Evolutionary conservation across 2,329 filamentous ascomycete species (phyloP).

Genomic region (Fusarium bulbicola): DNA sequence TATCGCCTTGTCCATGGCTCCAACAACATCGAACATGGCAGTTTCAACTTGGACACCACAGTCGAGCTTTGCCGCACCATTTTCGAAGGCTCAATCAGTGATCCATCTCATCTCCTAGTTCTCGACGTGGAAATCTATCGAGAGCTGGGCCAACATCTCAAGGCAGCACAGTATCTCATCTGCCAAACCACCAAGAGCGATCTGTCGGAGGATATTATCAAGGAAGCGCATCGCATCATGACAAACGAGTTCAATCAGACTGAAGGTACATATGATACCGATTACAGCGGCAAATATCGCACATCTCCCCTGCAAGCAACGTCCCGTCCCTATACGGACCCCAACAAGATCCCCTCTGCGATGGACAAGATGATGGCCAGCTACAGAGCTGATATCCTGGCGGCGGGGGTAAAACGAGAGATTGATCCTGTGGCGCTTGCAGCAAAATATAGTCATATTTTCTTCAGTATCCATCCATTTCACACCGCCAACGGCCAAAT

Average conservation of each 20-base stretch:
- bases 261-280: not conserved
- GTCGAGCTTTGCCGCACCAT: not conserved
- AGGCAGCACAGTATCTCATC: slow-evolving; percentile 24
- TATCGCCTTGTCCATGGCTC: slow-evolving; percentile 8
- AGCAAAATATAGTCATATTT: slow-evolving; percentile 42
- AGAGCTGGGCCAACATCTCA: slow-evolving; percentile 25
- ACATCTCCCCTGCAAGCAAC: slow-evolving; percentile 25
- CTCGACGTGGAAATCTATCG: not conserved
- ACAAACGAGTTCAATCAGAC: not conserved
- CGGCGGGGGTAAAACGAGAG: not conserved
- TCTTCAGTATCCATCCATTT: slow-evolving; percentile 50
- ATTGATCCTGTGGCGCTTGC: slow-evolving; percentile 43
- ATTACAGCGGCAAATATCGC: slow-evolving; percentile 39
- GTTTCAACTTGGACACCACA: not conserved
- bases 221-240: slow-evolving; percentile 40
- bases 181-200: slow-evolving; percentile 2
- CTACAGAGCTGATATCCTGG: slow-evolving; percentile 36
- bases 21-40: slow-evolving; percentile 13
- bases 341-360: slow-evolving; percentile 21
- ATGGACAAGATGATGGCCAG: slow-evolving; percentile 39
- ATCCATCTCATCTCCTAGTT: not conserved
- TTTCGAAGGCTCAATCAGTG: not conserved
- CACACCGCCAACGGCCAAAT: slow-evolving; percentile 48
- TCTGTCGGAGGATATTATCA: slow-evolving; percentile 35
- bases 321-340: not conserved